These are phyloP conservation scores for Hypomyces perniciosus DNA, from an alignment of 2,329 filamentous ascomycete genomes.

Conservation along the genomic window DNA sequence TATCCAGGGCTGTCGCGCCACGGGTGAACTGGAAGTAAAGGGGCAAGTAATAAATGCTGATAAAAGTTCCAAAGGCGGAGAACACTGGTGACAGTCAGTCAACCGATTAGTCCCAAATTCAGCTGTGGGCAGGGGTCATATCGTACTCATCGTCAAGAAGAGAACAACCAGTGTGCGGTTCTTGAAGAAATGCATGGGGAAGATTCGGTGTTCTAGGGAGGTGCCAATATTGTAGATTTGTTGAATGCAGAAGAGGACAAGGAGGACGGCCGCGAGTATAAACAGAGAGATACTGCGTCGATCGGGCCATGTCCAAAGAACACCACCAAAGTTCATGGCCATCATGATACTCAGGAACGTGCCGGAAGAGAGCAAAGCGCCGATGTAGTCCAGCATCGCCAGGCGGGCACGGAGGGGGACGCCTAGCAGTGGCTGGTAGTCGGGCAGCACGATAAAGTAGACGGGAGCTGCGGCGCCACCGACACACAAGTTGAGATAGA, in stretches of 20 bases:
- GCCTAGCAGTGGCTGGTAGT: constrained; percentile 14
- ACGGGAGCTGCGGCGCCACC: constrained; percentile 28
- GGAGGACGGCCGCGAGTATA: constrained; percentile 34
- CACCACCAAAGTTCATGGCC: constrained; percentile 44
- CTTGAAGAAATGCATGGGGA: constrained; percentile 42
- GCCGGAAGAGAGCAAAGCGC: constrained; percentile 35
- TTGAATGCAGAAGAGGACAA: constrained; percentile 36
- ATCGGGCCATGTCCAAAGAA: constrained; percentile 38
- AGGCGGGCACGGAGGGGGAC: constrained; percentile 22
- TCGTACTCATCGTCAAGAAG: constrained; percentile 31
- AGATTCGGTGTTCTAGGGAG: constrained; percentile 27
- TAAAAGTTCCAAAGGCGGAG: constrained; percentile 19
- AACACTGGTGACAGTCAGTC: background rate
- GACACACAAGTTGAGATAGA: constrained; percentile 50
- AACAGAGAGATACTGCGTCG: constrained; percentile 40
- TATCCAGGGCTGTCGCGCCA: constrained; percentile 32
- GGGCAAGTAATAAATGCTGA: constrained; percentile 41
- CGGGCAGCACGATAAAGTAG: constrained; percentile 23
- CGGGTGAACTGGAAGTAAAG: constrained; percentile 44
- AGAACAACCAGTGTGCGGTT: constrained; percentile 34
- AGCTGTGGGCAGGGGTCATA: constrained; percentile 8
- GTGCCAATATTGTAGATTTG: constrained; percentile 30
- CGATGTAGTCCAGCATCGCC: constrained; percentile 35
- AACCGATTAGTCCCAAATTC: background rate
- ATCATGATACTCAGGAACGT: constrained; percentile 37